Evolutionary conservation across 2,329 filamentous ascomycete genomes (phyloP), one percentile per base, ranked within the genome.

Genomic region (Capronia coronata): DNA sequence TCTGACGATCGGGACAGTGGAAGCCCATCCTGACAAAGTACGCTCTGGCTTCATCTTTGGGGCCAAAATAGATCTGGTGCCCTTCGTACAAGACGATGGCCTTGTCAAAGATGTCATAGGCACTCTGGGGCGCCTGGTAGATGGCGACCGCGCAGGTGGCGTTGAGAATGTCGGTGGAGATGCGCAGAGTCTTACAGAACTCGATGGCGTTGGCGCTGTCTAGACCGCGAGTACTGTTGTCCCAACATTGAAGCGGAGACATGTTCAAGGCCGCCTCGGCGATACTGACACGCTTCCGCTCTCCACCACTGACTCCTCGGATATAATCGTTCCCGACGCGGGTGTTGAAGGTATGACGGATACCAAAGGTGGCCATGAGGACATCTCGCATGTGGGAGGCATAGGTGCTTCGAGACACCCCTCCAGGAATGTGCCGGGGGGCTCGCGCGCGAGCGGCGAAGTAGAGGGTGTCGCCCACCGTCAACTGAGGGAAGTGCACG

Each of bases 401-500:
- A 46, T 72, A 70, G 14, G 73, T 64, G 11, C 72, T 59, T 19
- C 74, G 71, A 50, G 47, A 70, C 59, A 64, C 67, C 47, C 54
- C 70, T 11, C 50, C 64, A 21, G 70, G 52, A 42, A 67, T 59
- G 46, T 62, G 54, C 25, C 65, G 60, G 4, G 77, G 76, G 9
- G 75, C 76, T 18, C 76, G 68, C 1, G 75, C 70, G 9, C 74
- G 70, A 5, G 76, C 75, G 2, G 77, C 78, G 57, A 79, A 79
- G 43, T 75, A 71, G 4, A 91, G 74, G 1, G 87, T 93, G 61
- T 91, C 84, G 44, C 85, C 85, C 37, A 91, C 86, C 1, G 79
- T 82, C 60, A 93, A 69, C 69, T 83, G 78, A 10, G 86, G 84
- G 62, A 90, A 90, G 67, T 90, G 86, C 3, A 86, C 83, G 64